Evolutionary conservation across 2,329 filamentous ascomycete genomes (phyloP), one percentile per base, ranked within the genome.

Genomic region (Colletotrichum tanaceti): DNA sequence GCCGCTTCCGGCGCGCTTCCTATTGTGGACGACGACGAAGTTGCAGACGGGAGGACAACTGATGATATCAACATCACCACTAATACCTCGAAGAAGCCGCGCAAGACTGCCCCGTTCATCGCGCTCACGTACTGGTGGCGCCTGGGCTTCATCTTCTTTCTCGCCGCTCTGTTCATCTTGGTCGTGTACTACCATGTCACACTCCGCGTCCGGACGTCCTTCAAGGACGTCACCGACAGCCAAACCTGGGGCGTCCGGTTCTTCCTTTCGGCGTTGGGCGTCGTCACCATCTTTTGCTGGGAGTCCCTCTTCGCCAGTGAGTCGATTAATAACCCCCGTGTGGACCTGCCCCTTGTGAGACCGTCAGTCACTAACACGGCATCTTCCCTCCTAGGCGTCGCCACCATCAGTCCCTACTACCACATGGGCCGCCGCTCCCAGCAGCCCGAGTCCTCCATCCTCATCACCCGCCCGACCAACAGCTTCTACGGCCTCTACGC

Each of bases 381-480:
- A n/a, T 14, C 32, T 4, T 1, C 32, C 32, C 32, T 9, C 57
- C 20, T 11, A 85, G 84, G 82, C 60, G 78, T 85, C 53, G 80
- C 83, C 10, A 80, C 80, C 59, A 77, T 84, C 44, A 79, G 78
- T 16, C 84, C 84, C 1, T 85, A 82, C 70, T 77, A 79, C 24
- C 75, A 81, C 49, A 80, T 86, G 71, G 72, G 75, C 2, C 53
- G 72, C 2, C 76, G 73, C 4, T 76, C 79, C 49, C 78, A 78
- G 68, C 73, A 75, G 1, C 75, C 79, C 10, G 73, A 74, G 24
- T 76, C 78, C 14, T 80, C 80, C 5, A 79, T 84, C 18, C 74
- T 83, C 9, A 72, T 83, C 18, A 79, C 79, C 1, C 78, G 80
- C 0, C 78, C 79, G 1, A 82, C 81, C 0, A 84, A 85, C 63